A percentile compares a stretch with the other conserved stretches of the same genome.
Evolutionary conservation across 208 protist species (phyloP).

Genomic region (Acanthamoeba sp.): DNA sequence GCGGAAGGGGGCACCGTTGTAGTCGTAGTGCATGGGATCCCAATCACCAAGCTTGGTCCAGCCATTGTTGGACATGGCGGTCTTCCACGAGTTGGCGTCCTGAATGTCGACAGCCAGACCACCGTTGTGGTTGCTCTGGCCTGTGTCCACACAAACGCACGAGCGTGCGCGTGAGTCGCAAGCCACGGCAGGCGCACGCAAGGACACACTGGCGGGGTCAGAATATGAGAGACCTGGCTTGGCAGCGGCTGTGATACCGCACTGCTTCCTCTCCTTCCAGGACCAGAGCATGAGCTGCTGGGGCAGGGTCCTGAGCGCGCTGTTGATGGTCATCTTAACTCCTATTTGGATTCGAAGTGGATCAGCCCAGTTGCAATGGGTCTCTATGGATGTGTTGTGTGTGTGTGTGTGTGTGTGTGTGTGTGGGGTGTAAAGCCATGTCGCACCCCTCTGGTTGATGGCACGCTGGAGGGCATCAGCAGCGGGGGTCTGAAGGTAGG

Average conservation of each 20-base stretch:
- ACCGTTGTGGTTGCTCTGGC: constrained; percentile 22
- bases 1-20: too few species aligned
- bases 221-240: background rate
- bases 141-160: background rate
- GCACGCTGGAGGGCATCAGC: constrained; percentile 6
- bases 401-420: too few species aligned
- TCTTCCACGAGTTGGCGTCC: constrained; percentile 8
- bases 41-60: constrained; percentile 16
- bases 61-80: constrained; percentile 4
- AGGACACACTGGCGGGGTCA: background rate
- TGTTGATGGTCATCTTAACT: constrained; percentile 31
- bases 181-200: background rate
- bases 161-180: background rate
- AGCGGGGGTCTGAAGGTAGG: constrained; percentile 4
- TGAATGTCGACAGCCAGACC: background rate
- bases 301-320: background rate
- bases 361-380: too few species aligned
- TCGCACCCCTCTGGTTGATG: constrained; percentile 4
- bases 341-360: background rate
- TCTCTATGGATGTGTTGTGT: too few species aligned
- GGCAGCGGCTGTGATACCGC: background rate
- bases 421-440: too few species aligned
- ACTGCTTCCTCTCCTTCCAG: background rate
- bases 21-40: constrained; percentile 56
- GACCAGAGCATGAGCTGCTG: constrained; percentile 37